Percentiles rank a stretch among this genome's conserved stretches.
Evolutionary conservation across 805 yeast species (phyloP).

Genomic region (Wickerhamomyces pijperi): DNA sequence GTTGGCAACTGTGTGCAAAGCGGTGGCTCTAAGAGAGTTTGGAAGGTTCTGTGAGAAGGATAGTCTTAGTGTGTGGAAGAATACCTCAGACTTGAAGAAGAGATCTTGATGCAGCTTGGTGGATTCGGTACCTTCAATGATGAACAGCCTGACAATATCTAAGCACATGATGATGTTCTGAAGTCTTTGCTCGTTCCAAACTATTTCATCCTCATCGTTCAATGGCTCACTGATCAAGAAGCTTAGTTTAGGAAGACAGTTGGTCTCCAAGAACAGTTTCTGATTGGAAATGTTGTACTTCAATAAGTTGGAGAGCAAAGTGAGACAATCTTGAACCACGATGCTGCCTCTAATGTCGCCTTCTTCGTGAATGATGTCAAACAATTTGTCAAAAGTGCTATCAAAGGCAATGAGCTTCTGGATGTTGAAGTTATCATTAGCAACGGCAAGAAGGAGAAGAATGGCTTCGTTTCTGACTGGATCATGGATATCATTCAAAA

Average conservation of each 20-base stretch:
- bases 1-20: constrained; percentile 69
- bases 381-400: constrained; percentile 75
- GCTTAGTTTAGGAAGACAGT: constrained; percentile 58
- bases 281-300: constrained; percentile 86
- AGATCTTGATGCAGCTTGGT: constrained; percentile 50
- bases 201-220: constrained; percentile 28
- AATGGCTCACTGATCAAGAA: constrained; percentile 53
- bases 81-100: constrained; percentile 48
- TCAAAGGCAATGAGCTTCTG: constrained; percentile 94
- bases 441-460: constrained; percentile 71
- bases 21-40: constrained; percentile 50
- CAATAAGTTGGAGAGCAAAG: constrained; percentile 60
- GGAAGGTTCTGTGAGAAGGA: constrained; percentile 62
- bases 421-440: constrained; percentile 69
- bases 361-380: constrained; percentile 71
- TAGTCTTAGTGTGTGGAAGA: constrained; percentile 54
- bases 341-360: constrained; percentile 85
- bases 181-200: constrained; percentile 71
- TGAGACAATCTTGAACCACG: constrained; percentile 83
- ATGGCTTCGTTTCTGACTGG: constrained; percentile 86
- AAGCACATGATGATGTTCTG: constrained; percentile 56
- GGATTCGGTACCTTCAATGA: constrained; percentile 60
- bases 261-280: constrained; percentile 76
- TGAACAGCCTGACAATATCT: constrained; percentile 64
- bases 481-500: constrained; percentile 57